Percentiles rank a stretch among this genome's conserved stretches.
Evolutionary conservation across 2,329 filamentous ascomycete genomes (phyloP).

Genomic region (Fusarium denticulatum): DNA sequence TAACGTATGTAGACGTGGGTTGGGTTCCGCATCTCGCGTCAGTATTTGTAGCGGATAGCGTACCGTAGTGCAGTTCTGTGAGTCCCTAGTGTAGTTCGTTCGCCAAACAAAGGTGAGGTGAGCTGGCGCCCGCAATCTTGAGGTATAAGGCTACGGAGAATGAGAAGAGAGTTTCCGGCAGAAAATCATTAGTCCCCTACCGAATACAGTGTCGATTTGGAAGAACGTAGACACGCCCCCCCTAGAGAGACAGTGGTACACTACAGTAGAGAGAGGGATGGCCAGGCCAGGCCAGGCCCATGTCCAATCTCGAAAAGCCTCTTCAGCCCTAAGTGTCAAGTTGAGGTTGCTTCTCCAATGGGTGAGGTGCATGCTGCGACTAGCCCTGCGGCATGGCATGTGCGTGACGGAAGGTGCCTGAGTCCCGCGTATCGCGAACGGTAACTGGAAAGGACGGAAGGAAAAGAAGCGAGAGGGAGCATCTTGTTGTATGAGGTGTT

Average conservation of each 20-base stretch:
- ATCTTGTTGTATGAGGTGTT: not conserved
- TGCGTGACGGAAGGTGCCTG: conserved; percentile 30
- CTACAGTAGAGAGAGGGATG: not conserved
- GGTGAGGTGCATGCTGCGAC: conserved; percentile 38
- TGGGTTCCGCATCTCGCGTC: conserved; percentile 16
- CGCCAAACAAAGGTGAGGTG: not conserved
- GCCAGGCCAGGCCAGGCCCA: not conserved
- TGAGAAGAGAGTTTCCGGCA: not conserved
- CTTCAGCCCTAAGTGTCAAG: conserved; percentile 36
- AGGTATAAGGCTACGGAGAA: conserved; percentile 14
- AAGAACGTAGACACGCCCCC: not conserved
- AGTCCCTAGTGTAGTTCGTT: not conserved
- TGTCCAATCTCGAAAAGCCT: conserved; percentile 10
- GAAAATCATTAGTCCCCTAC: not conserved
- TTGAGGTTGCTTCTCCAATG: conserved; percentile 30
- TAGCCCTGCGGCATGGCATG: conserved; percentile 33
- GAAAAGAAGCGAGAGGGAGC: conserved; percentile 22
- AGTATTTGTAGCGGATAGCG: conserved; percentile 13
- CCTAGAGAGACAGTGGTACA: not conserved
- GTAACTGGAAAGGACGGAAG: conserved; percentile 34
- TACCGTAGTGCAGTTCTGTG: not conserved
- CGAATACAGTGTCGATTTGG: conserved; percentile 24
- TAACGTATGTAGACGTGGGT: not conserved
- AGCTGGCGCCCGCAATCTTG: conserved; percentile 11
- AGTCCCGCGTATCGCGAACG: conserved; percentile 32